Evolutionary conservation across 306 rosid genomes (phyloP).

Genomic region (Bauhinia variegata): DNA sequence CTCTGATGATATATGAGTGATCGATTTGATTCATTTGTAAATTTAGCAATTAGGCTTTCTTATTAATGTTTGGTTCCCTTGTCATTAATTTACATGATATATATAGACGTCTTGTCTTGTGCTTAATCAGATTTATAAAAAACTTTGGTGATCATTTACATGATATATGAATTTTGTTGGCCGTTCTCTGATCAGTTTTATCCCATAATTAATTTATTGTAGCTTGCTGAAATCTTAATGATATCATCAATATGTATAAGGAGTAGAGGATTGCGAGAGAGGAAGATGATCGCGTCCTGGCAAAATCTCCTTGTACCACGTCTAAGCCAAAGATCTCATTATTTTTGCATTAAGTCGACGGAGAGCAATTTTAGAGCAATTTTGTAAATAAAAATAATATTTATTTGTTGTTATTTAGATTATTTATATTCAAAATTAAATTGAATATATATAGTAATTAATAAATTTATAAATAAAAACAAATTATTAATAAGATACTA

Average conservation of each 20-base stretch:
- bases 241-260: conserved; percentile 2
- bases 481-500: too few relatives aligned
- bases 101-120: conserved; percentile 16
- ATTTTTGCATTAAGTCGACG: too few relatives aligned
- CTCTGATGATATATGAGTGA: conserved; percentile 43
- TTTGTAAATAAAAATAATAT: too few relatives aligned
- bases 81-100: conserved; percentile 3
- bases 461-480: too few relatives aligned
- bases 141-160: conserved; percentile 31
- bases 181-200: conserved; percentile 18
- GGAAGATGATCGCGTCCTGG: background rate
- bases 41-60: conserved; percentile 26
- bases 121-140: conserved; percentile 17
- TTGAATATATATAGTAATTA: too few relatives aligned
- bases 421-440: too few relatives aligned
- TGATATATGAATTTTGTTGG: conserved; percentile 5
- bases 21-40: conserved; percentile 40
- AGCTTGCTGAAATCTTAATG: background rate
- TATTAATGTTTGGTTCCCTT: background rate
- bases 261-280: background rate
- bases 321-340: too few relatives aligned
- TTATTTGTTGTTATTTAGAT: too few relatives aligned
- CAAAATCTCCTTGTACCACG: too few relatives aligned
- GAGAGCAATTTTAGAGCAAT: too few relatives aligned
- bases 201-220: conserved; percentile 1